Conservation (phyloP, 169 alveolate genomes). For the Toxoplasma gondii region DNA sequence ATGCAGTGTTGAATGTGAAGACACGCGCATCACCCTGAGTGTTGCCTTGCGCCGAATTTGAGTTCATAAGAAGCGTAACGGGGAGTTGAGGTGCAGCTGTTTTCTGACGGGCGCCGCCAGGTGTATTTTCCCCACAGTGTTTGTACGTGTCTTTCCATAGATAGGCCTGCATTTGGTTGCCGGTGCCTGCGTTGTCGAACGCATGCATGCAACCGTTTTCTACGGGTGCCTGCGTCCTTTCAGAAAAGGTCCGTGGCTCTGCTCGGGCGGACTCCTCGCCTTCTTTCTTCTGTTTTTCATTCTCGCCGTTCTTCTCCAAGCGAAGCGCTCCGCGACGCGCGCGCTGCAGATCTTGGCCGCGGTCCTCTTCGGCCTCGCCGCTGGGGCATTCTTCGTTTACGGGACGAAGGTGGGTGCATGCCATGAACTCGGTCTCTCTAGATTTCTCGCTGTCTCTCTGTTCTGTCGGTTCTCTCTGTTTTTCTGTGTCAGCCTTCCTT, state of each 20-base stretch:
- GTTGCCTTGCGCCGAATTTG: too few species aligned
- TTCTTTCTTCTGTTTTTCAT: conserved; percentile 15
- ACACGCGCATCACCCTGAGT: too few species aligned
- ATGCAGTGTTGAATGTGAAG: too few species aligned
- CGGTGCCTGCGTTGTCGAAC: too few species aligned
- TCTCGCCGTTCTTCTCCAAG: conserved; percentile 65
- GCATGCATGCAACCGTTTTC: too few species aligned
- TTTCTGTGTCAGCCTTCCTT: background rate
- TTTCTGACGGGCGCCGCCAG: too few species aligned
- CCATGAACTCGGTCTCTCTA: background rate
- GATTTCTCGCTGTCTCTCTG: background rate
- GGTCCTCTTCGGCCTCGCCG: conserved; percentile 55
- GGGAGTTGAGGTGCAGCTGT: too few species aligned
- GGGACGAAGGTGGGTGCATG: conserved; percentile 51
- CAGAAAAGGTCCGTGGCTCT: conserved; percentile 48
- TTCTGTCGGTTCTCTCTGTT: background rate
- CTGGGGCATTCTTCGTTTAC: conserved; percentile 57
- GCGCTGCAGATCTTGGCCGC: conserved; percentile 42
- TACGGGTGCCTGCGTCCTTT: background rate
- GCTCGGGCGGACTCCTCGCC: conserved; percentile 37
- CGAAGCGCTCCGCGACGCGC: conserved; percentile 59
- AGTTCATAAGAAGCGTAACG: too few species aligned
- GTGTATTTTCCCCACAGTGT: too few species aligned
- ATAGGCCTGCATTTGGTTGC: too few species aligned
- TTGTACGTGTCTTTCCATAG: too few species aligned